These are phyloP conservation scores for Didymella arachidicola DNA, from an alignment of 2,329 filamentous ascomycete genomes.

Conservation along the genomic window DNA sequence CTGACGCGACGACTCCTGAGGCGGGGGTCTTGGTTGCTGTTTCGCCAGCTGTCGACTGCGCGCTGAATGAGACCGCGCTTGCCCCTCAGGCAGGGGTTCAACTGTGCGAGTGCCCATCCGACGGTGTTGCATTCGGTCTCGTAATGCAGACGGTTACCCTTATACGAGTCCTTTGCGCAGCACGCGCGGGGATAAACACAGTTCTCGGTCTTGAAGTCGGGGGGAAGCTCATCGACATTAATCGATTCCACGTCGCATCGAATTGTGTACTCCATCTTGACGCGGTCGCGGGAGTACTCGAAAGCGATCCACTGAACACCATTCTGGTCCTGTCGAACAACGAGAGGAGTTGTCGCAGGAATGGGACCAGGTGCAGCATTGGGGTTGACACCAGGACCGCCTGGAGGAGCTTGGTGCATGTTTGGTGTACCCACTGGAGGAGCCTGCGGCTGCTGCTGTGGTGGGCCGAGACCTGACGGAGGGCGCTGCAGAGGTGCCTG, in stretches of 20 bases:
- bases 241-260: conserved; percentile 97
- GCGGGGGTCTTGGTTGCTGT: conserved; percentile 96
- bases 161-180: conserved; percentile 94
- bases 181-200: conserved; percentile 97
- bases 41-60: conserved; percentile 97
- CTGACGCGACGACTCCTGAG: conserved; percentile 90
- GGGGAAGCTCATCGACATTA: conserved; percentile 81
- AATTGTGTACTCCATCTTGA: conserved; percentile 99
- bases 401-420: conserved; percentile 50
- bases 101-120: conserved; percentile 96
- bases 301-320: conserved; percentile 99
- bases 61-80: conserved; percentile 96
- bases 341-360: conserved; percentile 91
- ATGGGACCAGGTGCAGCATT: conserved; percentile 96
- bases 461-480: conserved; percentile 56
- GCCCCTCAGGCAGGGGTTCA: conserved; percentile 88
- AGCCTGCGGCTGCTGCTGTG: conserved; percentile 50
- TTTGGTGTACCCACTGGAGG: conserved; percentile 52
- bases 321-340: conserved; percentile 93
- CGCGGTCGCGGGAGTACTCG: conserved; percentile 93
- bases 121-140: conserved; percentile 99
- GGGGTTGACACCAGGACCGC: conserved; percentile 71
- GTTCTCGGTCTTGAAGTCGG: conserved; percentile 97
- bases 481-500: conserved; percentile 65
- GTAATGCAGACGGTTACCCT: conserved; percentile 93